Base-by-base conservation (phyloP, 148 eudicot species). In the Rhododendron vialii region DNA sequence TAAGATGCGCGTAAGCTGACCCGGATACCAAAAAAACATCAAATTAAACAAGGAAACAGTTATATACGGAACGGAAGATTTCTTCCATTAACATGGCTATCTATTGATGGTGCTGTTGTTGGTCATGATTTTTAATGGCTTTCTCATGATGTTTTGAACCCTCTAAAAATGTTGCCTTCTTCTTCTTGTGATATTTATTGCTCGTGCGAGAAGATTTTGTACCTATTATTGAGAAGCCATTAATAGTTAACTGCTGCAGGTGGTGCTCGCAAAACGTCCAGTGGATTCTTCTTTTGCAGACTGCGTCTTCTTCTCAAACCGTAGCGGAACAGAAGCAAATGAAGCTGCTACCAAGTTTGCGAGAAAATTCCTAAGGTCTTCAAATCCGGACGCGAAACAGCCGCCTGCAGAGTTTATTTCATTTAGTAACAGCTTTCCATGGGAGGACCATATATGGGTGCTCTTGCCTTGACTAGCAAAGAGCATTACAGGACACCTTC, bases 291-390 rank as follows among this genome's bases (percentile, higher is more conserved):
- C 98, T 30, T 95, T 96, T 90, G 99, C 99, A 41, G 99, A 96
- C 76, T 94, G 95, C 17, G 98, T 96, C 74, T 96, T 96, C 85
- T 95, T 93, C 83, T 86, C 94, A 30, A 96, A 96, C 88, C 38
- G 0, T 2, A 95, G 98, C 51, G 98, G 96, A 82, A 94, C 99
- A 5, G 99, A 95, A 87, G 99, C 98, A 45, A 96, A 90, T 86
- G 99, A 95, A 94, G 98, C 99, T 86, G 98, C 99, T 11, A 96
- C 36, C 51, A 96, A 96, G 87, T 96, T 96, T 89, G 88, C 98
- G 5, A 93, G 98, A 78, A 96, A 96, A 53, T 93, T 93, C 89
- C 98, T 94, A 78, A 89, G 94, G 83, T 80, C 81, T 87, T 83
- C 93, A 47, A 90, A 81, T 81, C 93, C 95, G 4, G 87, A 92